Evolutionary conservation across 192 early-diverging fungal genomes (phyloP), one percentile per base, ranked within the genome.

Genomic region (Obelidium mucronatum): DNA sequence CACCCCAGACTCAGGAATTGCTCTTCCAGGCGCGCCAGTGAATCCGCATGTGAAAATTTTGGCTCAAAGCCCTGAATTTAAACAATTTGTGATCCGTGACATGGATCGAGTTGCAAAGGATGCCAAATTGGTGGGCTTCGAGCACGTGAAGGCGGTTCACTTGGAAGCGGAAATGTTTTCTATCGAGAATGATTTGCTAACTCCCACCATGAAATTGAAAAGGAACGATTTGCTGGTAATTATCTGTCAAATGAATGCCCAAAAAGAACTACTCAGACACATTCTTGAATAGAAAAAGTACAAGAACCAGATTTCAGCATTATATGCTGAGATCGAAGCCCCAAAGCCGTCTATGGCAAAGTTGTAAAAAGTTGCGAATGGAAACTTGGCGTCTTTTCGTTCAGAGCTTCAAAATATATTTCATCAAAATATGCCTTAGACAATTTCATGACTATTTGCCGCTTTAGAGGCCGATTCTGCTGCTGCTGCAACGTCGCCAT

Each of bases 161-260:
- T 58, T 87, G 54, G 76, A 72, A 11, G 37, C 74, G 1, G 75
- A 52, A 1, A 80, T 87, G 42, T 96, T 99, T 67, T 83, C 91
- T 2, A 81, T 94, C 35, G 93, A 96, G 51, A 86, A 84, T 58
- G 90, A 91, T 62, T 81, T 98, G 3, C 83, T 97, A 39, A 97
- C 97, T 0, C 97, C 97, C n/a, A 95, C 96, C 1, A 92, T 96
- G 87, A 98, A 98, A 86, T 82, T 96, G 52, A 95, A 94, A 67
- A 88, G 96, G 78, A 90, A 93, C 69, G 86, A 92, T 66, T 92
- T 91, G 31, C 48, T 67, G 42, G 61, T 65, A 22, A 73, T n/a
- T n/a, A n/a, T n/a, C n/a, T n/a, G n/a, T 72, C 2, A 17, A 31
- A 22, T 55, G 0, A 13, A 1, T 39, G 19, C 26, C n/a, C n/a